Evolutionary conservation across 1,139 yeast species (phyloP), one percentile per base, ranked within the genome.

Genomic region (Komagataea norvegica): DNA sequence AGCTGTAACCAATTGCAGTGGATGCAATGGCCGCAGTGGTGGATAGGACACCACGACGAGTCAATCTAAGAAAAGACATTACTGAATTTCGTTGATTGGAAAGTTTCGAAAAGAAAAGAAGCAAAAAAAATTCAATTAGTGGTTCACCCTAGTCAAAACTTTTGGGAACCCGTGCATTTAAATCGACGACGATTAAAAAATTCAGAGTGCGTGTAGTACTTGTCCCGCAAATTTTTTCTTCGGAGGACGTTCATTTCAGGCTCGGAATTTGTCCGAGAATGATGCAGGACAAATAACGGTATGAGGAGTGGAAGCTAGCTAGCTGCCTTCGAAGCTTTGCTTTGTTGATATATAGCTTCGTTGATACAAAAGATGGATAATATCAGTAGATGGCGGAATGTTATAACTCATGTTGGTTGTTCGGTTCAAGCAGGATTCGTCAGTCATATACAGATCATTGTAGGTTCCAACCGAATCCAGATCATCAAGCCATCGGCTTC

Each of bases 11-110:
- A 13, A 44, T 43, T 3, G 53, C 49, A 13, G 51, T 34, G 17
- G 54, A 36, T 11, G 48, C 46, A n/a, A 34, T 32, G 21, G 54
- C 57, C 25, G 51, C 43, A 25, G 49, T 33, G 5, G 53, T 29
- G 28, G 48, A 42, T 13, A 47, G 32, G 10, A 41, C 36, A 29
- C 54, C 39, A 26, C 52, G 49, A 33, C 46, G 47, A 14, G 49
- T 30, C 29, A 54, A 35, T 48, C 53, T 50, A 33, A 47, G 44
- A 42, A 54, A 50, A 28, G 57, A 47, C 55, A 49, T 53, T 31
- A 21, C 26, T 28, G 17, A 16, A 3, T 24, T 29, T 15, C 9
- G 8, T 17, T 25, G 24, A 18, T 6, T n/a, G 17, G 29, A 7
- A 15, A 26, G 18, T 13, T 13, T 13, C 18, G 26, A 14, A 28